These are phyloP conservation scores for Ustilago crameri DNA, from an alignment of 1,284 basidiomycete genomes.

Conservation along the genomic window DNA sequence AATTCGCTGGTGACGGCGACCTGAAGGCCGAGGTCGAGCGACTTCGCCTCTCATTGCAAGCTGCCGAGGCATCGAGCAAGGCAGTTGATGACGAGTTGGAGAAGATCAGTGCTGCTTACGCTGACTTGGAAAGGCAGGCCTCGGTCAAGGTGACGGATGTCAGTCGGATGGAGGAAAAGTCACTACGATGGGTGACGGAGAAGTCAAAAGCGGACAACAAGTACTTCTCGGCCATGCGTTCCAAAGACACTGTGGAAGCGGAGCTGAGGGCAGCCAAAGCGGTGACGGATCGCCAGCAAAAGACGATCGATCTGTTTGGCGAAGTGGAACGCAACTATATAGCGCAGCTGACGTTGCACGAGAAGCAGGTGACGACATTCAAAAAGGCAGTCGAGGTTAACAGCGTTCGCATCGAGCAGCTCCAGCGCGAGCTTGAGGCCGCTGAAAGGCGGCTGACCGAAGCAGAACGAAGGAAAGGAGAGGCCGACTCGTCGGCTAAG, in stretches of 20 bases:
- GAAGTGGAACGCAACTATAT: slow-evolving; percentile 76
- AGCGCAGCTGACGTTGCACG: slow-evolving; percentile 74
- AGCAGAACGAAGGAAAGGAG: slow-evolving; percentile 24
- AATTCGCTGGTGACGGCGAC: slow-evolving; percentile 9
- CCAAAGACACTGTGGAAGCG: slow-evolving; percentile 82
- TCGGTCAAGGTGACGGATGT: slow-evolving; percentile 87
- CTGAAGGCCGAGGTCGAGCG: slow-evolving; percentile 74
- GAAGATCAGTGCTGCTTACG: slow-evolving; percentile 86
- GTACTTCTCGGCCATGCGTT: slow-evolving; percentile 88
- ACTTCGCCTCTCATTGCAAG: slow-evolving; percentile 62
- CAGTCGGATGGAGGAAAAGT: slow-evolving; percentile 78
- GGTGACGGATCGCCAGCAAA: slow-evolving; percentile 81
- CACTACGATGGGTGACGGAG: slow-evolving; percentile 71
- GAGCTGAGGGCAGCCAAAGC: slow-evolving; percentile 79
- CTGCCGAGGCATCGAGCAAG: slow-evolving; percentile 60
- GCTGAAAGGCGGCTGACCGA: slow-evolving; percentile 47
- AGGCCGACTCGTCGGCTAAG: slow-evolving; percentile 52
- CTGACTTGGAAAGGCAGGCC: slow-evolving; percentile 82
- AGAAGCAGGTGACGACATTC: slow-evolving; percentile 70
- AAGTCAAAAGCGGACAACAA: slow-evolving; percentile 95
- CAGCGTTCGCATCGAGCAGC: slow-evolving; percentile 58
- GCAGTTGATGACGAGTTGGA: slow-evolving; percentile 83
- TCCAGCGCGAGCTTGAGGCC: slow-evolving; percentile 65
- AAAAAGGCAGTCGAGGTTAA: slow-evolving; percentile 56
- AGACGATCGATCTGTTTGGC: slow-evolving; percentile 77